Evolutionary conservation across 2,329 filamentous ascomycete species (phyloP).

Genomic region (Chaetomium sp.): DNA sequence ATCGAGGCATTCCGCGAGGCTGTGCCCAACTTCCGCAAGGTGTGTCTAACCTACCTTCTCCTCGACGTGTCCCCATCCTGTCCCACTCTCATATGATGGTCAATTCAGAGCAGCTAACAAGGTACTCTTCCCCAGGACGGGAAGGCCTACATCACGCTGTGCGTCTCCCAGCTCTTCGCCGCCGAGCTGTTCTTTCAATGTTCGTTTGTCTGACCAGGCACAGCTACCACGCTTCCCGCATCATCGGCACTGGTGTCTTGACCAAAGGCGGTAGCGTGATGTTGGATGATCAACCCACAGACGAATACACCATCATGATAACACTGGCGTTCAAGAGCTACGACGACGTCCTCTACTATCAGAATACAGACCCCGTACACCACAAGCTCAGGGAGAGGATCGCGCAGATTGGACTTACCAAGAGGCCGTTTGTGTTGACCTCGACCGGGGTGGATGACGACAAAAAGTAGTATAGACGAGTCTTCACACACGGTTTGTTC

Average conservation of each 20-base stretch:
- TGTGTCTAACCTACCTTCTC: slow-evolving; percentile 35
- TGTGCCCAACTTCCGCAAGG: slow-evolving; percentile 37
- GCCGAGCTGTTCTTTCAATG: not conserved
- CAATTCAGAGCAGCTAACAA: not conserved
- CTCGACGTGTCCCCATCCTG: not conserved
- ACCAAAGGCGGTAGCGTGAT: not conserved
- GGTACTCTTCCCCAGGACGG: slow-evolving; percentile 57
- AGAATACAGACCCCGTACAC: not conserved
- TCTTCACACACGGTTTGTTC: not conserved
- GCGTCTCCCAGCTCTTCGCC: not conserved
- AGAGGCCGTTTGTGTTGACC: not conserved
- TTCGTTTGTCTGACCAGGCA: not conserved
- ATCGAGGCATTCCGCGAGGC: not conserved
- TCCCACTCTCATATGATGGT: not conserved
- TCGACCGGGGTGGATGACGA: not conserved
- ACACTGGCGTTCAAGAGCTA: not conserved
- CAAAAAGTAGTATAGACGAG: not conserved
- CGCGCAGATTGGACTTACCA: not conserved
- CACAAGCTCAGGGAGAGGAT: not conserved
- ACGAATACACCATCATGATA: not conserved
- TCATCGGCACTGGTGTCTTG: slow-evolving; percentile 52
- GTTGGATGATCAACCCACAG: not conserved
- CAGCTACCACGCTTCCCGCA: slow-evolving; percentile 52
- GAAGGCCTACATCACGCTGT: slow-evolving; percentile 67
- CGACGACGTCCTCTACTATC: not conserved